Percentiles rank a stretch among this genome's conserved stretches.
Conservation (phyloP, 1,284 basidiomycete genomes). For the Exobasidium rhododendri region DNA sequence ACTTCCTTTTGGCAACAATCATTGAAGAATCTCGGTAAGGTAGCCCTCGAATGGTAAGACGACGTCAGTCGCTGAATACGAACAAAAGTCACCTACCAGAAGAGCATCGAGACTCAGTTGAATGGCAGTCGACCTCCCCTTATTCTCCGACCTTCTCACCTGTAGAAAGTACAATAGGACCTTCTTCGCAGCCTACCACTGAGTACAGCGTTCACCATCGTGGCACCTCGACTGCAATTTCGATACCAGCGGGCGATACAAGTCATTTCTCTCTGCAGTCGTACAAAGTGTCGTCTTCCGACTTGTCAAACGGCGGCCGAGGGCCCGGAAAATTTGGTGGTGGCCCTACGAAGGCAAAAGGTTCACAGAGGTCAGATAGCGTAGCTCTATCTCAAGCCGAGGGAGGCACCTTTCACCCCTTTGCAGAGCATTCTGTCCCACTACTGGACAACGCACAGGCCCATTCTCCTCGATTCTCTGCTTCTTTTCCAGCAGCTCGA, state of each 20-base stretch:
- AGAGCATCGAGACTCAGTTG: no score
- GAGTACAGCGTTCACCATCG: not conserved
- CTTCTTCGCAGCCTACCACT: no score
- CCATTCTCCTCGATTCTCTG: not conserved
- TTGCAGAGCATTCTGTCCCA: not conserved
- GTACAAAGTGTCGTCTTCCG: not conserved
- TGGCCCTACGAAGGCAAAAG: not conserved
- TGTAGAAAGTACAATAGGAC: no score
- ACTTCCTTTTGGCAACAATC: no score
- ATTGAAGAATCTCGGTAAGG: no score
- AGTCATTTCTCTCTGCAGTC: not conserved
- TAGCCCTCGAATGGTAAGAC: slow-evolving; percentile 4
- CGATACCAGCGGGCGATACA: not conserved
- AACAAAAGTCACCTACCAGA: not conserved
- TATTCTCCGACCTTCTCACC: no score
- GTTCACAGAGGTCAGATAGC: slow-evolving; percentile 3
- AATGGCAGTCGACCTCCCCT: no score
- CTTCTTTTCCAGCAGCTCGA: not conserved
- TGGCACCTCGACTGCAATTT: not conserved
- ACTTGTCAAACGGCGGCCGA: not conserved
- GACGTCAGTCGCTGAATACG: slow-evolving; percentile 7
- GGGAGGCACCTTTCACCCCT: not conserved
- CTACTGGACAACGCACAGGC: not conserved
- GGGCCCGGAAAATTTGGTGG: no score
- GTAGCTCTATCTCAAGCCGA: slow-evolving; percentile 10